Percentiles rank a stretch among this genome's conserved stretches.
phyloP scores from a whole-genome alignment of 2,329 filamentous ascomycete genomes.

The Graphilbum sp. region DNA sequence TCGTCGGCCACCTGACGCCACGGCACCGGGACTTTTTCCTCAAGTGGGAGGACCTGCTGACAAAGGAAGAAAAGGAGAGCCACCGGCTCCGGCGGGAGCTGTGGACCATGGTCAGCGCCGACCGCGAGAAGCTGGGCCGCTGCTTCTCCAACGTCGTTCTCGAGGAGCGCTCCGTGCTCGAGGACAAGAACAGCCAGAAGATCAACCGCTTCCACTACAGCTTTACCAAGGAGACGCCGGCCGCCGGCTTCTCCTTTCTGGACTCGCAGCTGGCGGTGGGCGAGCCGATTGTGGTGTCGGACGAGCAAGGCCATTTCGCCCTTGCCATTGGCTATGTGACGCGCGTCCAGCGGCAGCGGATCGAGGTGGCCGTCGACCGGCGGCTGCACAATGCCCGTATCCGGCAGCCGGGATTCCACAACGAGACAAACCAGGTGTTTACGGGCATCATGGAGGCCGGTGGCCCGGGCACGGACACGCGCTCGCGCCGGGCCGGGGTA shows the following conservation, averaged over 20 bases:
- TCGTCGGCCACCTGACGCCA: slow-evolving; percentile 61
- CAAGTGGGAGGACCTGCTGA: slow-evolving; percentile 87
- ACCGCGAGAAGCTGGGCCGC: slow-evolving; percentile 74
- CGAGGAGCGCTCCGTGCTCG: slow-evolving; percentile 49
- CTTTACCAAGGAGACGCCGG: slow-evolving; percentile 53
- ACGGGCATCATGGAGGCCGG: slow-evolving; percentile 75
- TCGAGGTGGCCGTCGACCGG: slow-evolving; percentile 82
- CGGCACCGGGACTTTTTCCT: slow-evolving; percentile 70
- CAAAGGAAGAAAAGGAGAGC: slow-evolving; percentile 83
- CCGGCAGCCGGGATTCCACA: slow-evolving; percentile 59
- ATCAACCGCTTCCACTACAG: slow-evolving; percentile 87
- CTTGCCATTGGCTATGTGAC: slow-evolving; percentile 84
- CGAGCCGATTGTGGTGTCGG: slow-evolving; percentile 91
- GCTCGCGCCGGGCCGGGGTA: too few relatives aligned
- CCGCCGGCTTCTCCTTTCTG: slow-evolving; percentile 57
- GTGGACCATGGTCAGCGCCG: slow-evolving; percentile 86
- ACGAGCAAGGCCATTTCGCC: slow-evolving; percentile 88
- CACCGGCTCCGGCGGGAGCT: slow-evolving; percentile 77
- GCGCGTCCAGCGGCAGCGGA: slow-evolving; percentile 54
- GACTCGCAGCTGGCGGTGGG: slow-evolving; percentile 79
- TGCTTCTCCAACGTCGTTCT: slow-evolving; percentile 84
- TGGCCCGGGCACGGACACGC: background rate
- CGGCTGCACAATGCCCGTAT: slow-evolving; percentile 74
- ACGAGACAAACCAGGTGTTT: slow-evolving; percentile 67
- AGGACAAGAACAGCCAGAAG: slow-evolving; percentile 54